Evolutionary conservation across 2,329 filamentous ascomycete genomes (phyloP).

Genomic region (Albophoma yamanashiensis): DNA sequence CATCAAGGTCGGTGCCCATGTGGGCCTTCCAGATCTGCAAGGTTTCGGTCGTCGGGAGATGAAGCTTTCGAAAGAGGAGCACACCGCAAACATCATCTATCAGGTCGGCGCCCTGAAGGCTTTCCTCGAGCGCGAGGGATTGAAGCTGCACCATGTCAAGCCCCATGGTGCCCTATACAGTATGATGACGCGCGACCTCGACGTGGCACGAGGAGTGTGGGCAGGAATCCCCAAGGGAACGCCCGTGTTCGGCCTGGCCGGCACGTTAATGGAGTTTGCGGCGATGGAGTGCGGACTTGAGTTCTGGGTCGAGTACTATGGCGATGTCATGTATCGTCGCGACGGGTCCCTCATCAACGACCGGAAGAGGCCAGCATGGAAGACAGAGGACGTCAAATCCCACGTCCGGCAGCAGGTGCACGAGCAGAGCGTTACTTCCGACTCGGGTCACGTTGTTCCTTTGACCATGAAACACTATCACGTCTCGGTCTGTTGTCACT

Average conservation of each 20-base stretch:
- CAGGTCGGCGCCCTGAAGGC: constrained; percentile 7
- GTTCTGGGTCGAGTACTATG: constrained; percentile 16
- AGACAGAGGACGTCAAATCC: not conserved
- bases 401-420: not conserved
- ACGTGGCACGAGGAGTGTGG: constrained; percentile 13
- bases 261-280: constrained; percentile 14
- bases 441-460: not conserved
- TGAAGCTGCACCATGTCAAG: constrained; percentile 10
- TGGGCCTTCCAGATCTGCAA: constrained; percentile 8
- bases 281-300: constrained; percentile 11
- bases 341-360: constrained; percentile 18
- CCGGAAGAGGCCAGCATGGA: constrained; percentile 34
- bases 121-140: constrained; percentile 7
- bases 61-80: constrained; percentile 7
- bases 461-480: constrained; percentile 26
- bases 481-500: constrained; percentile 34
- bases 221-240: constrained; percentile 12
- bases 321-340: constrained; percentile 14
- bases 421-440: not conserved
- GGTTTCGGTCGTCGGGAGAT: constrained; percentile 11
- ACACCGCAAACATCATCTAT: constrained; percentile 8
- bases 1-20: constrained; percentile 8
- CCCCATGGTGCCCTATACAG: constrained; percentile 16
- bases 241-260: constrained; percentile 14
- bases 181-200: constrained; percentile 15